Evolutionary conservation across 768 basidiomycete species (phyloP), one percentile per base, ranked within the genome.

Genomic region (Hygrocybe coccinea): DNA sequence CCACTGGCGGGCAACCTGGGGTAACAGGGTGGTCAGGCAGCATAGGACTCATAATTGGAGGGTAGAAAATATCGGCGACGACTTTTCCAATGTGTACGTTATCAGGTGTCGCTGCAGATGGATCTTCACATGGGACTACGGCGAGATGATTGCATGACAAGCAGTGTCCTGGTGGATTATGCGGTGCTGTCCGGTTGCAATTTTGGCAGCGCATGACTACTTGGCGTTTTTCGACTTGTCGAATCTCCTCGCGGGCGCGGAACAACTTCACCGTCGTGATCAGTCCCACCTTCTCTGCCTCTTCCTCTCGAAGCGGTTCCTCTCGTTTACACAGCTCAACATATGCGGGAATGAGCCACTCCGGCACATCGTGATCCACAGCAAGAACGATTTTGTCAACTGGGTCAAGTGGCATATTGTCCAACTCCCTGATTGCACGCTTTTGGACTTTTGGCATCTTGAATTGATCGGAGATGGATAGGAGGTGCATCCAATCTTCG

Each of bases 341-440:
- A 57, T 75, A 76, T 15, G 77, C 73, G 1, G 71, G 66, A 7
- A 61, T 54, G 19, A 74, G 66, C 77, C 77, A 79, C 38, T 67
- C 60, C 12, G 62, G 64, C 21, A 79, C 66, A 48, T 70, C 65
- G 55, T 72, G 70, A 57, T 71, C 69, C 34, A 64, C 62, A 6
- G 76, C 76, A n/a, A 79, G 68, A 24, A 62, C 62, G 24, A 79
- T 65, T 48, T 65, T 64, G 29, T 71, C 64, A 37, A 72, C 65
- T 12, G 73, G 69, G 48, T 71, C 66, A 54, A 24, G 51, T 59
- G 25, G 58, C 59, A 29, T 41, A 1, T 47, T 19, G 2, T 66
- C 61, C 46, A 76, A 65, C 17, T 65, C 64, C 4, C 52, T 22
- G 56, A 78, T 70, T 1, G 75, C 74, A 51, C 64, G 61, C 12